Percentiles rank a stretch among this genome's conserved stretches.
Evolutionary conservation across 495 filamentous ascomycete genomes (phyloP).

Genomic region (Penicillium turbatum): DNA sequence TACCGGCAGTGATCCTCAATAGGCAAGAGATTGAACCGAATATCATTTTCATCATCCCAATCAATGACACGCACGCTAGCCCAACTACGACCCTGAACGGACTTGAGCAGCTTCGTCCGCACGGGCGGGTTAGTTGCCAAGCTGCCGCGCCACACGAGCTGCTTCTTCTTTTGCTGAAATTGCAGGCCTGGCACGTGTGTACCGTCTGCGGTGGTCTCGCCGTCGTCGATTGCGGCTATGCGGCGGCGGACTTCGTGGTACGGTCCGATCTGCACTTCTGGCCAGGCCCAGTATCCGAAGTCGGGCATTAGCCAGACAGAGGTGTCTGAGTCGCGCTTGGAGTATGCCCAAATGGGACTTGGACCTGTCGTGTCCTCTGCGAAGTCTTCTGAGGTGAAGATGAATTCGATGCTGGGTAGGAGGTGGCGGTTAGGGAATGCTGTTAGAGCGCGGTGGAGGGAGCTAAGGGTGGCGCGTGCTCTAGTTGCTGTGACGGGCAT

Average conservation of each 20-base stretch:
- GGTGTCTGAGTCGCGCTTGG: slow-evolving; percentile 42
- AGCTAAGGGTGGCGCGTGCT: slow-evolving; percentile 37
- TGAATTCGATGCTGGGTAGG: slow-evolving; percentile 62
- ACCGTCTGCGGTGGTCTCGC: slow-evolving; percentile 16
- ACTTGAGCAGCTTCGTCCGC: slow-evolving; percentile 45
- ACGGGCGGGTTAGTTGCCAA: slow-evolving; percentile 35
- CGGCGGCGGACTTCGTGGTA: slow-evolving; percentile 48
- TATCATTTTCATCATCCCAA: slow-evolving; percentile 40
- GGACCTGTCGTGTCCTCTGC: slow-evolving; percentile 16
- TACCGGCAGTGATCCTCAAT: slow-evolving; percentile 60
- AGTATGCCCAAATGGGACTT: slow-evolving; percentile 50
- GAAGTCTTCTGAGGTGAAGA: slow-evolving; percentile 49
- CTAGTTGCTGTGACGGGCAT: slow-evolving; percentile 34
- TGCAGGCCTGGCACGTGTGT: slow-evolving; percentile 12
- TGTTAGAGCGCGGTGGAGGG: slow-evolving; percentile 36
- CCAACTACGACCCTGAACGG: slow-evolving; percentile 44
- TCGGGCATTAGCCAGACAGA: slow-evolving; percentile 71
- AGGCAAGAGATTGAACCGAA: slow-evolving; percentile 37
- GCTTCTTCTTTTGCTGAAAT: slow-evolving; percentile 53
- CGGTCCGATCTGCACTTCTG: slow-evolving; percentile 55
- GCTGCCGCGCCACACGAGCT: slow-evolving; percentile 67
- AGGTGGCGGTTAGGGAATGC: slow-evolving; percentile 41
- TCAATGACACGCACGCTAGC: slow-evolving; percentile 48
- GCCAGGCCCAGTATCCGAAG: slow-evolving; percentile 75
- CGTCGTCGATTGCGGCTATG: slow-evolving; percentile 36